Conservation (phyloP, 192 early-diverging fungal species). For the Coemansia sp. region DNA sequence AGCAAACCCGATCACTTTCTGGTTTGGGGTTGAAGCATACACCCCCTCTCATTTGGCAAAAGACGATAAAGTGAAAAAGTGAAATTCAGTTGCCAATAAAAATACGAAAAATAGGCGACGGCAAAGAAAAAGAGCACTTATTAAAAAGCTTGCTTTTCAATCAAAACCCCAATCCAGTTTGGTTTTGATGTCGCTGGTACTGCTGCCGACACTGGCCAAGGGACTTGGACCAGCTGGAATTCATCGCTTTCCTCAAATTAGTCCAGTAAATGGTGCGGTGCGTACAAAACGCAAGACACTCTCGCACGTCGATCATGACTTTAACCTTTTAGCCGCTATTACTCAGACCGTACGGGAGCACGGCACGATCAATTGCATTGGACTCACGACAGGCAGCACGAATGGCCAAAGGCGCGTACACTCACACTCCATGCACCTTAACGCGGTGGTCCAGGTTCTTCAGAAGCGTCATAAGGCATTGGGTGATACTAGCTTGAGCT, state of each 20-base stretch:
- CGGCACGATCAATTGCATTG: not conserved
- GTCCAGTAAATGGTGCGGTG: constrained; percentile 1
- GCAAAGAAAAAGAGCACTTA: no score
- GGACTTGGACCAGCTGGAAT: constrained; percentile 18
- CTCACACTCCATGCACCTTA: not conserved
- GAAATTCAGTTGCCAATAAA: no score
- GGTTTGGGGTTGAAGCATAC: no score
- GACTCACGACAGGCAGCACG: not conserved
- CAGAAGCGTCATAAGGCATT: not conserved
- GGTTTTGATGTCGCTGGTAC: no score
- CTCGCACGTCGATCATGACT: not conserved
- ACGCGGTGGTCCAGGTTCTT: not conserved
- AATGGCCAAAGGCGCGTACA: not conserved
- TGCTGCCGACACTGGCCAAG: no score
- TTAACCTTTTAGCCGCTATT: not conserved
- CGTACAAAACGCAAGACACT: not conserved
- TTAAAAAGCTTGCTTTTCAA: no score
- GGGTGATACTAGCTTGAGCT: no score
- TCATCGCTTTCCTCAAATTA: constrained; percentile 25
- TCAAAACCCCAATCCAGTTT: no score
- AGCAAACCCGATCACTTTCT: no score
- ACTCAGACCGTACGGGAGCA: not conserved
- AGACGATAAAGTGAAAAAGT: no score
- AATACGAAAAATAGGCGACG: no score
- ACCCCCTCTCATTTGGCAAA: no score